Evolutionary conservation across 2,329 filamentous ascomycete genomes (phyloP), one percentile per base, ranked within the genome.

Genomic region (Lizonia empirigonia): DNA sequence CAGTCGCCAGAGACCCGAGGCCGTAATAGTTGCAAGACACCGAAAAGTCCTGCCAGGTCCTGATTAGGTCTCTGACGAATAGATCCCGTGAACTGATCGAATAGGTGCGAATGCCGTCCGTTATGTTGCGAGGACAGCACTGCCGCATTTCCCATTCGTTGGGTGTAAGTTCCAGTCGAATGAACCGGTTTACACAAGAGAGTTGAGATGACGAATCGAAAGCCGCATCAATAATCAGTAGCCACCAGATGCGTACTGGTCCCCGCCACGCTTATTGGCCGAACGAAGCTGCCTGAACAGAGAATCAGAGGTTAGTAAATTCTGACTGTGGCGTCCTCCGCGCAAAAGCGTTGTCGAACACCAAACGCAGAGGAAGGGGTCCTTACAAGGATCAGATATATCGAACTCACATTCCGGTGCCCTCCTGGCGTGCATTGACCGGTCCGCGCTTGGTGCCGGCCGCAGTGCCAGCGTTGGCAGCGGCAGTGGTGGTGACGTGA

Each of bases 381-480:
- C 88, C 89, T 93, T 92, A 91, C 88, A 87, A 89, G 85, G 85
- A 88, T 87, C 84, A 80, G 75, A 79, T 80, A 80, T 82, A 78
- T 80, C 82, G 84, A 81, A 95, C 91, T 96, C 90, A 96, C 91
- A 96, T 96, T 89, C 91, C 89, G 69, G 91, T 86, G 80, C 92
- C 87, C 84, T 93, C 91, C 79, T 89, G 89, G 77, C 90, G 88
- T 77, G 83, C 79, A 80, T 84, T 86, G 68, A 89, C 85, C 69
- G 90, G 85, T 67, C 86, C 86, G 72, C 85, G 84, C 70, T 88
- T 86, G 68, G 82, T 80, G 73, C 82, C 81, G 65, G 84, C 82
- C 63, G 80, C 78, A 53, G 81, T 80, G 67, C 82, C 85, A 67
- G 83, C 83, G 54, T 85, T 84, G 62, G 86, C 85, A 68, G 83